phyloP scores from a whole-genome alignment of 148 eudicot species.

The Persicaria tinctoria region DNA sequence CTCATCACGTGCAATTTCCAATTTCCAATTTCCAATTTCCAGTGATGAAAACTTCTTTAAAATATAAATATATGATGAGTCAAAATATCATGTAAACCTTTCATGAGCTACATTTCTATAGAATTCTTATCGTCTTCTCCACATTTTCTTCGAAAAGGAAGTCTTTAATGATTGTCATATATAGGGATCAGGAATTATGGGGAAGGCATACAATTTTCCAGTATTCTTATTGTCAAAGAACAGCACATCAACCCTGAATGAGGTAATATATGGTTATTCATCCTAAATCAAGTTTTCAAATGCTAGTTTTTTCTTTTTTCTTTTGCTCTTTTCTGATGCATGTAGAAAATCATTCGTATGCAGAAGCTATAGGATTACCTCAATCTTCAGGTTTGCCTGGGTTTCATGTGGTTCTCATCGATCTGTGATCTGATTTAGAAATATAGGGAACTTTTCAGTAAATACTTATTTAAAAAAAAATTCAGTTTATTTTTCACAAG shows the following conservation, averaged over 20 bases:
- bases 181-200: constrained; percentile 92
- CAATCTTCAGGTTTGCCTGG: not conserved
- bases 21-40: too few species aligned
- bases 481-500: too few species aligned
- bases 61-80: not conserved
- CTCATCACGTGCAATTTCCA: too few species aligned
- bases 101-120: not conserved
- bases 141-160: not conserved
- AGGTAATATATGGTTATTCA: constrained; percentile 37
- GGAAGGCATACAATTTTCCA: constrained; percentile 72
- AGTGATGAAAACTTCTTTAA: not conserved
- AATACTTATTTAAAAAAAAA: not conserved
- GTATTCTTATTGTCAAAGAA: constrained; percentile 61
- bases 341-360: not conserved
- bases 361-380: not conserved
- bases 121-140: not conserved
- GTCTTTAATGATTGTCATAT: constrained; percentile 15
- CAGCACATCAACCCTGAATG: constrained; percentile 41
- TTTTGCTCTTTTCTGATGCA: not conserved
- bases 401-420: not conserved
- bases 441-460: not conserved
- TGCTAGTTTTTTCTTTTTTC: not conserved
- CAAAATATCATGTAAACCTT: not conserved
- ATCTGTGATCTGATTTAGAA: not conserved
- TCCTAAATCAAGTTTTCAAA: not conserved